Evolutionary conservation across 768 basidiomycete species (phyloP).

Genomic region (Vararia minispora): DNA sequence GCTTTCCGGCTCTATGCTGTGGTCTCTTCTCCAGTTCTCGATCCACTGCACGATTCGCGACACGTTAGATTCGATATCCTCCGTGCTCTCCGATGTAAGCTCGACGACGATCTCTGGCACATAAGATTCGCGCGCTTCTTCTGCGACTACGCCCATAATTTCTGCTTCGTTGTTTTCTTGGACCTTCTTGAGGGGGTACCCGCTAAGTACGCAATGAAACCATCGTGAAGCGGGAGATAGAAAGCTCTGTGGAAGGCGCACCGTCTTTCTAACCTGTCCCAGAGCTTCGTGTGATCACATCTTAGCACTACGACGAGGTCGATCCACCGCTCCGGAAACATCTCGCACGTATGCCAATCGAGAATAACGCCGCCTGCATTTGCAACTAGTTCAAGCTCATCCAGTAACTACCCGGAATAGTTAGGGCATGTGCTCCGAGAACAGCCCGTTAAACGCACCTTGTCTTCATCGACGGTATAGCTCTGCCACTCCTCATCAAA

Average conservation of each 20-base stretch:
- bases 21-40: slow-evolving; percentile 47
- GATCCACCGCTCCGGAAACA: slow-evolving; percentile 93
- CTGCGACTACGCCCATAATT: slow-evolving; percentile 88
- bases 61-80: slow-evolving; percentile 84
- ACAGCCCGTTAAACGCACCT: slow-evolving; percentile 41
- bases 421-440: neutral
- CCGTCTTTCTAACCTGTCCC: slow-evolving; percentile 89
- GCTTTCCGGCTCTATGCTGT: no score
- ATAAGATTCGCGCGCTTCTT: slow-evolving; percentile 85
- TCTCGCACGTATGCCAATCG: slow-evolving; percentile 91
- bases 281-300: slow-evolving; percentile 79
- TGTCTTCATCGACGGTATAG: slow-evolving; percentile 93
- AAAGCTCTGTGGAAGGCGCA: slow-evolving; percentile 21
- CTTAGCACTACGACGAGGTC: slow-evolving; percentile 90
- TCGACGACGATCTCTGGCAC: slow-evolving; percentile 79
- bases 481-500: slow-evolving; percentile 94
- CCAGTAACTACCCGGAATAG: slow-evolving; percentile 50
- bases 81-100: slow-evolving; percentile 61
- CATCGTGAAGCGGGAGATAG: neutral
- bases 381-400: slow-evolving; percentile 71
- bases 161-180: slow-evolving; percentile 98
- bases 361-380: slow-evolving; percentile 70
- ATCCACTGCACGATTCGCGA: slow-evolving; percentile 85
- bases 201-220: slow-evolving; percentile 30
- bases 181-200: slow-evolving; percentile 85